These are phyloP conservation scores for Phytophthora kernoviae DNA, from an alignment of 352 stramenopile species.

Conservation along the genomic window DNA sequence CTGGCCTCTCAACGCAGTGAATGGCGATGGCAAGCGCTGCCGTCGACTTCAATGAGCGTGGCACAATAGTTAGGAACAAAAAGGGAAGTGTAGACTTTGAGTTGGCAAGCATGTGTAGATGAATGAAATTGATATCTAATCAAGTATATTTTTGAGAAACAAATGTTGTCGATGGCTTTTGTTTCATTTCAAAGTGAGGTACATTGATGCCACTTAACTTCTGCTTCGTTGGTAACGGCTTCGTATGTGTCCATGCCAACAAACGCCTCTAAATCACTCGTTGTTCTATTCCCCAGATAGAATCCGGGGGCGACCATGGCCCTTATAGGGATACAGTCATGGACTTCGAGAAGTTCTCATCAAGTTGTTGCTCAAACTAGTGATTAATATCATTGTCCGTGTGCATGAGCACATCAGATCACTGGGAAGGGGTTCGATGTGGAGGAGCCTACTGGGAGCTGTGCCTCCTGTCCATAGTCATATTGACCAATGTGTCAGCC, in stretches of 20 bases:
- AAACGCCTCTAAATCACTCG: not conserved
- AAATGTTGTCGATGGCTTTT: slow-evolving; percentile 1
- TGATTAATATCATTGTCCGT: not conserved
- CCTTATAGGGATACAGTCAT: not conserved
- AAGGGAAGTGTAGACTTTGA: slow-evolving; percentile 16
- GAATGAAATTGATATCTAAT: slow-evolving; percentile 33
- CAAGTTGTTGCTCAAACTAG: not conserved
- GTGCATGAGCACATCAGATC: not conserved
- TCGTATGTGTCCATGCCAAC: not conserved
- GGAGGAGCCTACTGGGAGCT: not conserved
- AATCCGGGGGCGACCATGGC: not conserved
- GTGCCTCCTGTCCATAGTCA: not conserved
- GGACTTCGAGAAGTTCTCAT: not conserved
- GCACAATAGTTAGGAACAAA: slow-evolving; percentile 21
- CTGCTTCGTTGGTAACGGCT: not conserved
- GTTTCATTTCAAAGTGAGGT: not conserved
- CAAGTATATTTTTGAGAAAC: not conserved
- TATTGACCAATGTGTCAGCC: not conserved
- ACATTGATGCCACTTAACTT: slow-evolving; percentile 1
- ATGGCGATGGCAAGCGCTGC: slow-evolving; percentile 60
- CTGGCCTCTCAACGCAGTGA: slow-evolving; percentile 7
- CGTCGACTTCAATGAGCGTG: slow-evolving; percentile 34
- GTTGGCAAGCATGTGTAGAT: slow-evolving; percentile 20
- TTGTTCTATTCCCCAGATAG: not conserved
- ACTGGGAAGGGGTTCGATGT: not conserved